Evolutionary conservation across 78 protist species (phyloP).

Genomic region (Emiliania huxleyi): DNA sequence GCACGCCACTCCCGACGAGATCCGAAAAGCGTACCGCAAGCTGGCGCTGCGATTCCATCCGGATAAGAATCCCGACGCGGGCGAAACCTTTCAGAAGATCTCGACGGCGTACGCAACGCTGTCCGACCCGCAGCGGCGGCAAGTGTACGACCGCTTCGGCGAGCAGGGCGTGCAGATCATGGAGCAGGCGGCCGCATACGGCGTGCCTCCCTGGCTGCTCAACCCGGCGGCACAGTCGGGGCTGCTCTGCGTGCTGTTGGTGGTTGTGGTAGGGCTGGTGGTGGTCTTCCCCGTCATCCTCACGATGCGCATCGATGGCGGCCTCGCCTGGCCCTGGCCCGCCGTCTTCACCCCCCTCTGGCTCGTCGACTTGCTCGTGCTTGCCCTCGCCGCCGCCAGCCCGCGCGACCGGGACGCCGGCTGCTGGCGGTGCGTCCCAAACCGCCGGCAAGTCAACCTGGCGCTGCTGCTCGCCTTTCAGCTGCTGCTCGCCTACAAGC

Average conservation of each 20-base stretch:
- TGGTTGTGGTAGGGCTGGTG: background rate
- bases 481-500: background rate
- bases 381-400: background rate
- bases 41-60: background rate
- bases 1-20: background rate
- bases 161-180: background rate
- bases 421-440: background rate
- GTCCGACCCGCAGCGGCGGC: background rate
- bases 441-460: background rate
- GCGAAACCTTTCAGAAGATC: background rate
- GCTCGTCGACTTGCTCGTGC: background rate
- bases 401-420: background rate
- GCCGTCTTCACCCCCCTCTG: background rate
- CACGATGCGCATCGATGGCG: background rate
- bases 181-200: background rate
- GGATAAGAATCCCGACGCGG: background rate
- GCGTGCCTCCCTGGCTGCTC: background rate
- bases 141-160: background rate
- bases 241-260: background rate
- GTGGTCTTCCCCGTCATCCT: background rate
- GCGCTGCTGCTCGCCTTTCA: background rate
- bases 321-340: background rate
- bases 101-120: background rate
- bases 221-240: background rate
- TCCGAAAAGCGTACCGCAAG: background rate